Percentiles rank a stretch among this genome's conserved stretches.
These are phyloP conservation scores for Penstemon eatonii DNA, from an alignment of 257 asterid species.

Conservation along the genomic window DNA sequence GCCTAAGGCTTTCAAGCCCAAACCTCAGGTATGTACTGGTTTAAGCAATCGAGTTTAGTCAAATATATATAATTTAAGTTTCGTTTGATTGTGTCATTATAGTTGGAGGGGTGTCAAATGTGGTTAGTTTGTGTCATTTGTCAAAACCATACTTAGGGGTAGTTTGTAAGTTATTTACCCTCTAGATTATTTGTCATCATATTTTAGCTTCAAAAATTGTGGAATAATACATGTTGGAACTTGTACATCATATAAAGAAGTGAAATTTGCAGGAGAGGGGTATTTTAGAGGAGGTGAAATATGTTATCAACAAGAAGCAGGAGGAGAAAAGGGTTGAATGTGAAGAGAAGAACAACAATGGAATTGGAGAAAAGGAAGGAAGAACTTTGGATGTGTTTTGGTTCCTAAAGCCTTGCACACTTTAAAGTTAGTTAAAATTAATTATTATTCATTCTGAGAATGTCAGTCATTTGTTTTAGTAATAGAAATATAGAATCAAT, in stretches of 20 bases:
- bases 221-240: too few relatives aligned
- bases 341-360: neutral
- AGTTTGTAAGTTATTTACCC: too few relatives aligned
- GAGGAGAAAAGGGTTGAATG: conserved; percentile 21
- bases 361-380: conserved; percentile 49
- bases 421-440: conserved; percentile 48
- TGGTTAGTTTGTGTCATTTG: too few relatives aligned
- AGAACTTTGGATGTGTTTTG: conserved; percentile 79
- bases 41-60: too few relatives aligned
- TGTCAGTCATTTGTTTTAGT: too few relatives aligned
- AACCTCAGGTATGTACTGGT: conserved; percentile 48
- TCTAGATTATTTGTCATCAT: too few relatives aligned
- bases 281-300: conserved; percentile 57
- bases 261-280: conserved; percentile 54
- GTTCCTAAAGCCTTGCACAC: conserved; percentile 96
- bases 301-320: conserved; percentile 24
- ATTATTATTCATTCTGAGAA: too few relatives aligned
- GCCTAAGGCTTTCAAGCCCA: conserved; percentile 45
- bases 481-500: too few relatives aligned
- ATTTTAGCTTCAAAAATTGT: too few relatives aligned
- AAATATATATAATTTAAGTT: neutral
- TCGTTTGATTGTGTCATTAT: conserved; percentile 19
- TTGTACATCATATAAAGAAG: too few relatives aligned
- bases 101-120: too few relatives aligned
- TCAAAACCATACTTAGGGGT: too few relatives aligned